phyloP scores from a whole-genome alignment of 1,284 basidiomycete genomes.

The Sporisorium iseilematis-ciliati region DNA sequence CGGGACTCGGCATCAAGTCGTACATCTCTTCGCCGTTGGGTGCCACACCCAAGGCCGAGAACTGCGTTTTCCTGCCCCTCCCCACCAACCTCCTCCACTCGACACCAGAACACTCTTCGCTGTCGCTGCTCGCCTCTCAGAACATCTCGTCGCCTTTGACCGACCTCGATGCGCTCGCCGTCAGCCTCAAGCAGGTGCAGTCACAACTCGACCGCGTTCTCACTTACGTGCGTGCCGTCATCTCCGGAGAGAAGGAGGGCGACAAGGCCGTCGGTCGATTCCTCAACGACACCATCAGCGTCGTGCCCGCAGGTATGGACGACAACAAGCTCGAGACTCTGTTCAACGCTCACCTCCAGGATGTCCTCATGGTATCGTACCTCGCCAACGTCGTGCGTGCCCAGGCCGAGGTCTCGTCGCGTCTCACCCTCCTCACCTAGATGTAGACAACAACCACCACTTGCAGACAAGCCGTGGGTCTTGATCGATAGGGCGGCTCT shows the following conservation, averaged over 20 bases:
- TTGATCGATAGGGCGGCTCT: background rate
- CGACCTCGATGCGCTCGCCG: constrained; percentile 74
- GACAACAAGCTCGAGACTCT: constrained; percentile 63
- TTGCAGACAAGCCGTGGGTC: too few species aligned
- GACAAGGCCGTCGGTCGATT: constrained; percentile 91
- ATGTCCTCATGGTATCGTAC: constrained; percentile 94
- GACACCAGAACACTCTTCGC: constrained; percentile 70
- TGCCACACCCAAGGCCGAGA: constrained; percentile 63
- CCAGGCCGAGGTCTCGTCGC: constrained; percentile 91
- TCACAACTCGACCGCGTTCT: constrained; percentile 87
- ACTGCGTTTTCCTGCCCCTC: constrained; percentile 67
- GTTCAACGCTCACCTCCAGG: constrained; percentile 74
- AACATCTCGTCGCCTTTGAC: constrained; percentile 54
- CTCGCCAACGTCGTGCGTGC: constrained; percentile 92
- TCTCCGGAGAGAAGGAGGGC: constrained; percentile 82
- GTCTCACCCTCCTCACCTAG: constrained; percentile 81
- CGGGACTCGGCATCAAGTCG: constrained; percentile 78
- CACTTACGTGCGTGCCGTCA: constrained; percentile 85
- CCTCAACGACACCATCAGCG: constrained; percentile 81
- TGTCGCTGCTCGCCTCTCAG: constrained; percentile 80
- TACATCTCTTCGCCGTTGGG: constrained; percentile 80
- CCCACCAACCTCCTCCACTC: constrained; percentile 58
- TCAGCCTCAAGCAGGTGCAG: constrained; percentile 78
- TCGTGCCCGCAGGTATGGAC: constrained; percentile 62
- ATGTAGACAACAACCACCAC: background rate